phyloP scores from a whole-genome alignment of 345 rosid species.

The Brassica incana region DNA sequence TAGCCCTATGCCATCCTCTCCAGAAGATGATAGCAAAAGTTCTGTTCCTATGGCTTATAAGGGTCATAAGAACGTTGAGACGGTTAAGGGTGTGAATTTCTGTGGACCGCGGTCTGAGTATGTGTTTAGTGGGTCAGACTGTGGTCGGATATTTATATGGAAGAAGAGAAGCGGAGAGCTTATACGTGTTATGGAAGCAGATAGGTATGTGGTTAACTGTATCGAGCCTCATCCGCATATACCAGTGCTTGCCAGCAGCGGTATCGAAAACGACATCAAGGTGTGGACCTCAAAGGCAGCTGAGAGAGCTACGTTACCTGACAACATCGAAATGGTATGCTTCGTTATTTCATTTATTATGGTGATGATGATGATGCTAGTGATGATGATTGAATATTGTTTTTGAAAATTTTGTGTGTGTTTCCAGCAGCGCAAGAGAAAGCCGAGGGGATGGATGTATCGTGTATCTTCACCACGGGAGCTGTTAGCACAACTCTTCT shows the following conservation, averaged over 20 bases:
- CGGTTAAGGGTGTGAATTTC: slow-evolving; percentile 86
- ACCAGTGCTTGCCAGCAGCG: slow-evolving; percentile 78
- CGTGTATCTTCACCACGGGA: slow-evolving; percentile 45
- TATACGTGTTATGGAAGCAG: slow-evolving; percentile 76
- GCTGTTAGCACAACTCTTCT: slow-evolving; percentile 57
- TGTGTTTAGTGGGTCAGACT: slow-evolving; percentile 95
- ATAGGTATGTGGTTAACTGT: slow-evolving; percentile 81
- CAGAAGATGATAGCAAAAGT: slow-evolving; percentile 21
- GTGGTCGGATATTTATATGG: slow-evolving; percentile 95
- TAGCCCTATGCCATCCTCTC: slow-evolving; percentile 38
- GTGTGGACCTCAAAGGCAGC: slow-evolving; percentile 74
- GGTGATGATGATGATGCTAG: not conserved
- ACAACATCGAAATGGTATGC: slow-evolving; percentile 67
- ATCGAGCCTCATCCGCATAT: slow-evolving; percentile 76
- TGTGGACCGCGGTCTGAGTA: slow-evolving; percentile 86
- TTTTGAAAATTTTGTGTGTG: slow-evolving; percentile 43
- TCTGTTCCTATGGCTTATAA: slow-evolving; percentile 64
- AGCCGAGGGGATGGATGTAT: slow-evolving; percentile 59
- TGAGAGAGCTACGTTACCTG: slow-evolving; percentile 69
- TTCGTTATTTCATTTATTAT: not conserved
- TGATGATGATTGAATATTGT: slow-evolving; percentile 40
- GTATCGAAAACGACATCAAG: slow-evolving; percentile 81
- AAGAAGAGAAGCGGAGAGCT: slow-evolving; percentile 77
- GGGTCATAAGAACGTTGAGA: slow-evolving; percentile 73
- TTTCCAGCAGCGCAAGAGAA: slow-evolving; percentile 56